phyloP scores from a whole-genome alignment of 2,329 filamentous ascomycete genomes.

The Trichoderma sp. region DNA sequence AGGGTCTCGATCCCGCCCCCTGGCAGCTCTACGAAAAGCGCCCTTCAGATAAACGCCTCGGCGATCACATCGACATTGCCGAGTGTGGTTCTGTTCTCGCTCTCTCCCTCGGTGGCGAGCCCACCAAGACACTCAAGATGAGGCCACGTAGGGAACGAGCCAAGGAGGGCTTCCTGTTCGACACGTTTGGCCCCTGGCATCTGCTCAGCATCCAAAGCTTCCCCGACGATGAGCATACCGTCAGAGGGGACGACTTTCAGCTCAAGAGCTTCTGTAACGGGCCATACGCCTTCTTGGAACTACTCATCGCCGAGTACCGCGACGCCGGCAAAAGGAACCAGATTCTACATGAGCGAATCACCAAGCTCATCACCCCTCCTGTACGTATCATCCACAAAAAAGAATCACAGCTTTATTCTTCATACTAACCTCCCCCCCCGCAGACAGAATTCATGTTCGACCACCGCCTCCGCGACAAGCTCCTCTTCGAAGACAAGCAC shows the following conservation, averaged over 20 bases:
- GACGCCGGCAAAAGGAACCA: slow-evolving; percentile 58
- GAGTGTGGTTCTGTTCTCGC: slow-evolving; percentile 59
- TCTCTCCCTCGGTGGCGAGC: slow-evolving; percentile 52
- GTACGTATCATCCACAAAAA: slow-evolving; percentile 29
- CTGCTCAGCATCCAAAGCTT: slow-evolving; percentile 57
- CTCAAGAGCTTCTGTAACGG: slow-evolving; percentile 57
- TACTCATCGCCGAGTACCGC: slow-evolving; percentile 56
- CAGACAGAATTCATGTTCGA: slow-evolving; percentile 57
- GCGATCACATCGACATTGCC: slow-evolving; percentile 56
- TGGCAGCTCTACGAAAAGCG: slow-evolving; percentile 57
- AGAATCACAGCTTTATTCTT: background rate
- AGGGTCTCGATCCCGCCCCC: slow-evolving; percentile 52
- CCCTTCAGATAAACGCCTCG: slow-evolving; percentile 35
- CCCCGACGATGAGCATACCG: slow-evolving; percentile 55
- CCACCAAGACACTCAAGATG: slow-evolving; percentile 48
- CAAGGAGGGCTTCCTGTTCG: slow-evolving; percentile 51
- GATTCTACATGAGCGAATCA: slow-evolving; percentile 55
- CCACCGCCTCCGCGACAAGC: slow-evolving; percentile 50
- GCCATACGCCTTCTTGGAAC: slow-evolving; percentile 58
- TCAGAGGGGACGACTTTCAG: slow-evolving; percentile 52
- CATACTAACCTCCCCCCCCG: background rate
- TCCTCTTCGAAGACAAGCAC: slow-evolving; percentile 58
- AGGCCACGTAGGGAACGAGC: slow-evolving; percentile 46
- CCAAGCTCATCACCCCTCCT: slow-evolving; percentile 56
- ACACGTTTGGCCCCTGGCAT: slow-evolving; percentile 60